Conservation (phyloP, 2,329 filamentous ascomycete genomes). For the Rhynchosporium agropyri region DNA sequence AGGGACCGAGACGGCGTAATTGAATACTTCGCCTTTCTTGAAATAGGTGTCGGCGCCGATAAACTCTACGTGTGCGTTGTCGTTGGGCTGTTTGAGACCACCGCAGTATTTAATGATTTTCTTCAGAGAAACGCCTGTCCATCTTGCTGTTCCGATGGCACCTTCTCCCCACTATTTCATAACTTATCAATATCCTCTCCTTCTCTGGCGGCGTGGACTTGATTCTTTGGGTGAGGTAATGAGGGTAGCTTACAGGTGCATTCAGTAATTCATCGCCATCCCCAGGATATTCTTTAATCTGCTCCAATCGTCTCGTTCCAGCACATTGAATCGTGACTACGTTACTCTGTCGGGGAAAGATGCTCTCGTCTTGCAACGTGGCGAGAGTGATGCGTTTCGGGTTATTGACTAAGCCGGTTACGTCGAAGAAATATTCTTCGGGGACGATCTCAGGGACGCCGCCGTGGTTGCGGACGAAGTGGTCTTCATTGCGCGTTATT, state of each 20-base stretch:
- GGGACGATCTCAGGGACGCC: slow-evolving; percentile 69
- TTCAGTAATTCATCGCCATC: slow-evolving; percentile 64
- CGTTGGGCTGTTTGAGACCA: slow-evolving; percentile 54
- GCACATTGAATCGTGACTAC: slow-evolving; percentile 66
- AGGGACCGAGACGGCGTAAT: slow-evolving; percentile 69
- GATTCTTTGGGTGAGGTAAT: not conserved
- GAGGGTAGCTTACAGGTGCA: slow-evolving; percentile 24
- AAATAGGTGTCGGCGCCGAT: slow-evolving; percentile 74
- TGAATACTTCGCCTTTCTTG: slow-evolving; percentile 63
- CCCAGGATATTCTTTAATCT: slow-evolving; percentile 65
- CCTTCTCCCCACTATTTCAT: slow-evolving; percentile 59
- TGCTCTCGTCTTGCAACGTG: slow-evolving; percentile 61
- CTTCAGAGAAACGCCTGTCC: slow-evolving; percentile 66
- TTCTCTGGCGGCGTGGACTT: not conserved
- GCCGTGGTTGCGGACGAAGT: slow-evolving; percentile 73
- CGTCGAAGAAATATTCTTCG: slow-evolving; percentile 53
- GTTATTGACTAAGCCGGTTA: slow-evolving; percentile 63
- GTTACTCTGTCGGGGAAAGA: slow-evolving; percentile 61
- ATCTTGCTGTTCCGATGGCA: slow-evolving; percentile 67
- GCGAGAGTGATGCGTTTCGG: slow-evolving; percentile 59
- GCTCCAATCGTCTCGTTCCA: slow-evolving; percentile 69
- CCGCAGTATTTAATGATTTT: slow-evolving; percentile 72
- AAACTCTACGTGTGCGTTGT: slow-evolving; percentile 62
- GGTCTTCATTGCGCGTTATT: slow-evolving; percentile 61
- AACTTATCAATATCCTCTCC: not conserved